A percentile compares a stretch with the other conserved stretches of the same genome.
These are phyloP conservation scores for Baffinella frigidus DNA, from an alignment of 208 protist genomes.

Conservation along the genomic window DNA sequence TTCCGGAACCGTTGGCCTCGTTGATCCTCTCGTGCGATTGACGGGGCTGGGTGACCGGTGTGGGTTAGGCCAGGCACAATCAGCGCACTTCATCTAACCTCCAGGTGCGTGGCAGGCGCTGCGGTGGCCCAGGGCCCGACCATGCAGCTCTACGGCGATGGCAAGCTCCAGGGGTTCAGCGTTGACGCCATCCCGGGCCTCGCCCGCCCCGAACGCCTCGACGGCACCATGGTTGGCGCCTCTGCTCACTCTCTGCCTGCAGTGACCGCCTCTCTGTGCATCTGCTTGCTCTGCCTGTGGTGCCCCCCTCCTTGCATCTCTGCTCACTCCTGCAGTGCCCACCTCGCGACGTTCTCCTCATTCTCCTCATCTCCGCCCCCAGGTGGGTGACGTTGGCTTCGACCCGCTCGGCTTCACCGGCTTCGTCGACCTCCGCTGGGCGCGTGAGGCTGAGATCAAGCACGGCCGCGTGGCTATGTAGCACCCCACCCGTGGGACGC, in stretches of 20 bases:
- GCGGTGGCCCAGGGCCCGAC: neutral
- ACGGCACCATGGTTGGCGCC: conserved; percentile 43
- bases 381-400: conserved; percentile 60
- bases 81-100: no score
- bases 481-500: neutral
- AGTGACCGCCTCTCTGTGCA: no score
- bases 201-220: conserved; percentile 52
- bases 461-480: conserved; percentile 58
- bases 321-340: no score
- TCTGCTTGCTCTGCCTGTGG: no score
- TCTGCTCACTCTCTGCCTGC: no score
- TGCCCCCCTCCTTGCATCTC: no score
- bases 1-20: no score
- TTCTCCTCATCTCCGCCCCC: no score
- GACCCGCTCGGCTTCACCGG: conserved; percentile 56
- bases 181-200: conserved; percentile 29
- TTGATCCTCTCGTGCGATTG: no score
- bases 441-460: conserved; percentile 62
- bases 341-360: no score
- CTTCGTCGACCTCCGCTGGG: conserved; percentile 47
- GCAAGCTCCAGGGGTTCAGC: conserved; percentile 17
- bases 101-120: conserved; percentile 49
- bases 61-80: no score
- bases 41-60: no score
- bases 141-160: conserved; percentile 52